A percentile compares a stretch with the other conserved stretches of the same genome.
These are phyloP conservation scores for Goffeauzyma gilvescens DNA, from an alignment of 768 basidiomycete genomes.

Conservation along the genomic window DNA sequence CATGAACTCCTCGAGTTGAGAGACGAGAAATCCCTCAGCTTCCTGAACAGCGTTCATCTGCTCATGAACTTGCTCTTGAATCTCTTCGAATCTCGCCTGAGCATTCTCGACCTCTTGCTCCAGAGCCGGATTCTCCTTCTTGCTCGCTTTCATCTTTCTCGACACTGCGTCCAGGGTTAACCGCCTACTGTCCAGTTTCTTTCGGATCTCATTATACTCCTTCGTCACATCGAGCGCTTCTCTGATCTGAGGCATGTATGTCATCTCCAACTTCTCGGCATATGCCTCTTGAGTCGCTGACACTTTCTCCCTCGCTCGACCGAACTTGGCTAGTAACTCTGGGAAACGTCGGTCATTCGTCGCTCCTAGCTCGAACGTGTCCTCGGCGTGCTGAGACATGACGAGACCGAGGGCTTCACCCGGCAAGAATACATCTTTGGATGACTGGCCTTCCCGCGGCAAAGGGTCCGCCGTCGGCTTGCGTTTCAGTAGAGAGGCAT, in stretches of 20 bases:
- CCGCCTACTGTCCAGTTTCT: constrained; percentile 75
- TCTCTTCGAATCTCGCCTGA: constrained; percentile 64
- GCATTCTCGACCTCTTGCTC: constrained; percentile 62
- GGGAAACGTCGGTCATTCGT: constrained; percentile 31
- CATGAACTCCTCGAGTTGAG: constrained; percentile 51
- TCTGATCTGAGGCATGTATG: constrained; percentile 50
- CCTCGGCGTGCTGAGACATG: constrained; percentile 69
- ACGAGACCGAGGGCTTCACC: constrained; percentile 64
- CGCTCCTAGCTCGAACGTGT: constrained; percentile 23
- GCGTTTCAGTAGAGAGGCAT: constrained; percentile 54
- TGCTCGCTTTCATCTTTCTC: constrained; percentile 50
- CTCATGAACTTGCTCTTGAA: constrained; percentile 60
- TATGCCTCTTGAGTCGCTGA: constrained; percentile 63
- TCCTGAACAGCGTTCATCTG: constrained; percentile 65
- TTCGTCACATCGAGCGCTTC: constrained; percentile 54
- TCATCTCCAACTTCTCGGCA: constrained; percentile 51
- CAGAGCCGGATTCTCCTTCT: constrained; percentile 59
- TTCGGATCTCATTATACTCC: constrained; percentile 59
- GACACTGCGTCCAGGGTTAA: constrained; percentile 62
- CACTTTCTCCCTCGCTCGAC: constrained; percentile 66
- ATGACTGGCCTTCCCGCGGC: constrained; percentile 39
- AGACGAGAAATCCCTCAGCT: constrained; percentile 52
- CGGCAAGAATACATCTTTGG: constrained; percentile 49
- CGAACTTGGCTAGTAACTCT: constrained; percentile 51
- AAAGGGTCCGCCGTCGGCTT: constrained; percentile 40